These are phyloP conservation scores for Exophiala aquamarina DNA, from an alignment of 2,329 filamentous ascomycete species.

Conservation along the genomic window DNA sequence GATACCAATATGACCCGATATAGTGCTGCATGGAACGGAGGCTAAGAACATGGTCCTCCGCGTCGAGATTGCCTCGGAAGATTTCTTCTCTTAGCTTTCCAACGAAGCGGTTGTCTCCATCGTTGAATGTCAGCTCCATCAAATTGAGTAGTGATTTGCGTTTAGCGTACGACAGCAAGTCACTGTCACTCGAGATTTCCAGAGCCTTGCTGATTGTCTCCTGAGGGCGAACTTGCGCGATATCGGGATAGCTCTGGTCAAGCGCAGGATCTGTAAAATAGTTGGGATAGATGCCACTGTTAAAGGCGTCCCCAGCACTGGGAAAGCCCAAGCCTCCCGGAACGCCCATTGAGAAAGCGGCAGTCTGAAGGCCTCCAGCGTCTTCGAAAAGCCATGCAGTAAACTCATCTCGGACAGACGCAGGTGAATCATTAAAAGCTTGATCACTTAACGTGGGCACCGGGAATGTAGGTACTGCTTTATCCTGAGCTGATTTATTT, in stretches of 20 bases:
- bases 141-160: slow-evolving; percentile 78
- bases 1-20: slow-evolving; percentile 87
- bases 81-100: slow-evolving; percentile 73
- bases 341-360: slow-evolving; percentile 48
- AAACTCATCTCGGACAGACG: slow-evolving; percentile 84
- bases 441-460: slow-evolving; percentile 44
- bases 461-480: slow-evolving; percentile 48
- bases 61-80: slow-evolving; percentile 72
- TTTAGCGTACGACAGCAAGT: slow-evolving; percentile 80
- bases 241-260: slow-evolving; percentile 59
- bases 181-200: slow-evolving; percentile 75
- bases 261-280: slow-evolving; percentile 52
- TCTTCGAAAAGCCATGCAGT: slow-evolving; percentile 81
- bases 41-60: slow-evolving; percentile 66
- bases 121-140: slow-evolving; percentile 79
- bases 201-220: slow-evolving; percentile 86
- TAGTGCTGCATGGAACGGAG: slow-evolving; percentile 94
- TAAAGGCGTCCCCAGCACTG: slow-evolving; percentile 48
- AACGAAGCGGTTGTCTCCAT: slow-evolving; percentile 70
- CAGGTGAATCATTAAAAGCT: slow-evolving; percentile 45
- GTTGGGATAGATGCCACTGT: slow-evolving; percentile 28
- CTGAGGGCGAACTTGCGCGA: slow-evolving; percentile 65
- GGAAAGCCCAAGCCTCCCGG: slow-evolving; percentile 38
- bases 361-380: slow-evolving; percentile 53
- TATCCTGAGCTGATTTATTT: slow-evolving; percentile 32